Percentiles rank a stretch among this genome's conserved stretches.
phyloP scores from a whole-genome alignment of 1,139 yeast species.

The Protomyces pachydermus region DNA sequence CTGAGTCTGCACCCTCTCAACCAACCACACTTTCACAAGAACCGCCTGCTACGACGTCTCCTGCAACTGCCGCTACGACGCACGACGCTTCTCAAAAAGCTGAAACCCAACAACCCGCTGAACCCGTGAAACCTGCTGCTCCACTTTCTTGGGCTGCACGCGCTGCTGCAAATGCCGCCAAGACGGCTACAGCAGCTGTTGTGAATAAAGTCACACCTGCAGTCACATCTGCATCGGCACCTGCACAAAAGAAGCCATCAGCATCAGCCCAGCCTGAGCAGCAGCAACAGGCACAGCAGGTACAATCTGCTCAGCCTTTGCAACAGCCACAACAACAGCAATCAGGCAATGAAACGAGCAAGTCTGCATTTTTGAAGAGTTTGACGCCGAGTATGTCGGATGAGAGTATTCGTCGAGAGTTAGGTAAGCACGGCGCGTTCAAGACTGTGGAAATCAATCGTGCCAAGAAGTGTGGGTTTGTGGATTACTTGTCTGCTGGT shows the following conservation, averaged over 20 bases:
- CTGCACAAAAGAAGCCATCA: conserved; percentile 3
- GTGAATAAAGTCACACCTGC: conserved; percentile 25
- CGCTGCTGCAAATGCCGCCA: conserved; percentile 26
- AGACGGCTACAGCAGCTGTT: conserved; percentile 11
- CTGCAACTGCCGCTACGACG: too few species aligned
- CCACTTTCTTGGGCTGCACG: conserved; percentile 27
- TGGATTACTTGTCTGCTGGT: conserved; percentile 40
- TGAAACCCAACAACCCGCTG: background rate
- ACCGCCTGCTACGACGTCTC: background rate
- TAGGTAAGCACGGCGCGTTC: conserved; percentile 39
- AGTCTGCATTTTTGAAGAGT: conserved; percentile 42
- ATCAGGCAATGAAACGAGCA: conserved; percentile 25
- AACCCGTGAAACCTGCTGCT: conserved; percentile 19
- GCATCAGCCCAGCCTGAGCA: conserved; percentile 2
- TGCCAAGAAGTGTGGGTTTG: conserved; percentile 40
- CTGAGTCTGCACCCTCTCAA: background rate
- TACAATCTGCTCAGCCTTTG: background rate
- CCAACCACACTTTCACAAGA: background rate
- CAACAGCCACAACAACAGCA: conserved; percentile 13
- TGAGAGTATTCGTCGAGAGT: conserved; percentile 36
- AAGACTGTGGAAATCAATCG: conserved; percentile 41
- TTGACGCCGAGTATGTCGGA: conserved; percentile 38
- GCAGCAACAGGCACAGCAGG: background rate
- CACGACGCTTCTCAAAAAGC: background rate
- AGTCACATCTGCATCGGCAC: conserved; percentile 18